These are phyloP conservation scores for Fusarium ramigenum DNA, from an alignment of 2,329 filamentous ascomycete species.

Conservation along the genomic window DNA sequence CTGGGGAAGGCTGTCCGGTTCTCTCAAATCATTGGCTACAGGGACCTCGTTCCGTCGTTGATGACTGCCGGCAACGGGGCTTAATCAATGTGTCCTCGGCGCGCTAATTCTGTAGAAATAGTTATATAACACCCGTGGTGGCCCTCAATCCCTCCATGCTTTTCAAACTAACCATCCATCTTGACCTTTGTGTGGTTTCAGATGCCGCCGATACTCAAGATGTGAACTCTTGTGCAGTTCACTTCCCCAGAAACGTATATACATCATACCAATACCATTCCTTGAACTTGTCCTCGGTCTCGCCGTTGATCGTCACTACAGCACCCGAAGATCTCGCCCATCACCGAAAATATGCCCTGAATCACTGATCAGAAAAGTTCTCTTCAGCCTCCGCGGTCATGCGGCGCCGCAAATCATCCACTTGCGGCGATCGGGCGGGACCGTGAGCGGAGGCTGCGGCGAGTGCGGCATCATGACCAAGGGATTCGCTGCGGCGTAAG, in stretches of 20 bases:
- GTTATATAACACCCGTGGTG: not conserved
- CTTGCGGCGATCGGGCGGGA: slow-evolving; percentile 14
- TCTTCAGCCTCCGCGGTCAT: not conserved
- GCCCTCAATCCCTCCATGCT: not conserved
- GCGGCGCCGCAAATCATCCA: slow-evolving; percentile 5
- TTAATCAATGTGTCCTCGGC: not conserved
- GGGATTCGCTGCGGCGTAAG: slow-evolving; percentile 11
- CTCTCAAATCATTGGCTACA: not conserved
- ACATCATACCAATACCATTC: fast-evolving
- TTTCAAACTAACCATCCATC: not conserved
- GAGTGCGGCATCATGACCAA: not conserved
- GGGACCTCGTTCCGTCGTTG: not conserved
- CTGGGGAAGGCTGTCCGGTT: not conserved
- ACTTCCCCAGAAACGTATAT: fast-evolving
- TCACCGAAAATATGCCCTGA: not conserved
- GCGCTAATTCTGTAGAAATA: not conserved
- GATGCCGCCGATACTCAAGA: not conserved
- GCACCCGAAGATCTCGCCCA: fast-evolving
- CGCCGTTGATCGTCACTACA: not conserved
- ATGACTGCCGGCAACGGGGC: not conserved
- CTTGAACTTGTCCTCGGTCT: not conserved
- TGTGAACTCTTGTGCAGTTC: not conserved
- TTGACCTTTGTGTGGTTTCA: fast-evolving
- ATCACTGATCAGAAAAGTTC: not conserved
- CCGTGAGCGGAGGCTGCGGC: not conserved